Evolutionary conservation across 1,284 basidiomycete species (phyloP).

Genomic region (Meira nashicola): DNA sequence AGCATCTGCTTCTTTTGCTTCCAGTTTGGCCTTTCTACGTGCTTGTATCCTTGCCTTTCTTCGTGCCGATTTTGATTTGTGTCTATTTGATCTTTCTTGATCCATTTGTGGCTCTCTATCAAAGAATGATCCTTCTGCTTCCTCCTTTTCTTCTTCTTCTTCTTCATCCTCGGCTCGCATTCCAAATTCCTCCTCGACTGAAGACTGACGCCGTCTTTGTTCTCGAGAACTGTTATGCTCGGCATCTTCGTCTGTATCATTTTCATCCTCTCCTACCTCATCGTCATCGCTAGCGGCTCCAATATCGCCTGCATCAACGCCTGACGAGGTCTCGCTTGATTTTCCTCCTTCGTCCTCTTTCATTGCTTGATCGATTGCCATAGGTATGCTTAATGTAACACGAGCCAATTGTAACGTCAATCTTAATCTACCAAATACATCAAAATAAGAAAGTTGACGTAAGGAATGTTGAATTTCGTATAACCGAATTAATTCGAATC

Average conservation of each 20-base stretch:
- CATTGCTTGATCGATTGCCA: slow-evolving; percentile 70
- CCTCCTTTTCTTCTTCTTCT: slow-evolving; percentile 13
- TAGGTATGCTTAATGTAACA: slow-evolving; percentile 71
- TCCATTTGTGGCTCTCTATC: neutral
- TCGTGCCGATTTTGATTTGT: neutral
- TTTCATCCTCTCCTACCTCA: neutral
- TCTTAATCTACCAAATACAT: slow-evolving; percentile 69
- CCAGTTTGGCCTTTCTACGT: slow-evolving; percentile 3
- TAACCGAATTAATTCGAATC: slow-evolving; percentile 66
- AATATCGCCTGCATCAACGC: slow-evolving; percentile 15
- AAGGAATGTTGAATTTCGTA: slow-evolving; percentile 74
- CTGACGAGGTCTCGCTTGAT: slow-evolving; percentile 8
- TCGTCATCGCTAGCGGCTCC: neutral
- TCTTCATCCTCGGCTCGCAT: slow-evolving; percentile 13
- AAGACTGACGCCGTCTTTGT: too few species aligned
- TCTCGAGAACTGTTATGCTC: neutral
- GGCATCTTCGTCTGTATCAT: slow-evolving; percentile 2
- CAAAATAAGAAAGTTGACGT: slow-evolving; percentile 68
- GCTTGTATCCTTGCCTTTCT: slow-evolving; percentile 2
- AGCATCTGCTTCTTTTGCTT: slow-evolving; percentile 17
- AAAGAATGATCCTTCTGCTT: neutral
- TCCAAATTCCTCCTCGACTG: slow-evolving; percentile 8
- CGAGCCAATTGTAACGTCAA: slow-evolving; percentile 72
- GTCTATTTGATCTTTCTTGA: neutral
- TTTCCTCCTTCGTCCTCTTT: slow-evolving; percentile 25